These are phyloP conservation scores for Magnolia changhungtana DNA, from an alignment of 164 flowering plant genomes.

Conservation along the genomic window DNA sequence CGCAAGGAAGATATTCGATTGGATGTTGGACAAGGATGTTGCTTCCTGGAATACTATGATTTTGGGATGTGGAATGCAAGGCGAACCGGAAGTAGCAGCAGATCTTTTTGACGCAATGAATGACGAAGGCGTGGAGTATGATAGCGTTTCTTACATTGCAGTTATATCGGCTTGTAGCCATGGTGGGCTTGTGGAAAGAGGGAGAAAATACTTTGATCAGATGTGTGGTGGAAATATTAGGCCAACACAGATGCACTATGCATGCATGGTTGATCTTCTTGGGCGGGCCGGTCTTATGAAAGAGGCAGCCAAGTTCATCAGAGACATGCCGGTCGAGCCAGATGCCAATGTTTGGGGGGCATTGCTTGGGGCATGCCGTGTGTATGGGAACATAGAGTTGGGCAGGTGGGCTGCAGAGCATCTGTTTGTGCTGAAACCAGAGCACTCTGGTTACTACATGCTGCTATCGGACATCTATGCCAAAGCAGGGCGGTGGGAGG, in stretches of 20 bases:
- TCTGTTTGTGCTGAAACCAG: slow-evolving; percentile 21
- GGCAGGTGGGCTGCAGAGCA: slow-evolving; percentile 27
- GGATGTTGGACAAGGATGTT: slow-evolving; percentile 12
- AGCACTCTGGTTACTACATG: slow-evolving; percentile 17
- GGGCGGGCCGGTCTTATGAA: slow-evolving; percentile 19
- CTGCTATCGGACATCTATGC: slow-evolving; percentile 20
- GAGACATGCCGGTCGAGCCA: slow-evolving; percentile 25
- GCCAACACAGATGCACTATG: slow-evolving; percentile 23
- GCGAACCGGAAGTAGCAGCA: slow-evolving; percentile 34
- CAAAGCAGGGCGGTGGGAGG: slow-evolving; percentile 22
- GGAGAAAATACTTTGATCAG: slow-evolving; percentile 15
- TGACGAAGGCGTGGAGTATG: slow-evolving; percentile 13
- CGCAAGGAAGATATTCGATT: slow-evolving; percentile 13
- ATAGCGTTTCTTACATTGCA: slow-evolving; percentile 35
- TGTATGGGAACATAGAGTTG: slow-evolving; percentile 38
- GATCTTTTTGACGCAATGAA: slow-evolving; percentile 32
- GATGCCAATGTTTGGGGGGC: slow-evolving; percentile 52
- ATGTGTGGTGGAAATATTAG: slow-evolving; percentile 7
- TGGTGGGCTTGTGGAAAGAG: slow-evolving; percentile 40
- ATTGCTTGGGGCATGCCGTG: slow-evolving; percentile 44
- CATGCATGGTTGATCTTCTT: slow-evolving; percentile 46
- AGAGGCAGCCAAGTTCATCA: slow-evolving; percentile 17
- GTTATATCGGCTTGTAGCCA: slow-evolving; percentile 53
- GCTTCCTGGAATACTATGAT: slow-evolving; percentile 29
- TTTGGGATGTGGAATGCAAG: slow-evolving; percentile 40